Conservation (phyloP, 139 green algal genomes). For the Ulvella scutata region DNA sequence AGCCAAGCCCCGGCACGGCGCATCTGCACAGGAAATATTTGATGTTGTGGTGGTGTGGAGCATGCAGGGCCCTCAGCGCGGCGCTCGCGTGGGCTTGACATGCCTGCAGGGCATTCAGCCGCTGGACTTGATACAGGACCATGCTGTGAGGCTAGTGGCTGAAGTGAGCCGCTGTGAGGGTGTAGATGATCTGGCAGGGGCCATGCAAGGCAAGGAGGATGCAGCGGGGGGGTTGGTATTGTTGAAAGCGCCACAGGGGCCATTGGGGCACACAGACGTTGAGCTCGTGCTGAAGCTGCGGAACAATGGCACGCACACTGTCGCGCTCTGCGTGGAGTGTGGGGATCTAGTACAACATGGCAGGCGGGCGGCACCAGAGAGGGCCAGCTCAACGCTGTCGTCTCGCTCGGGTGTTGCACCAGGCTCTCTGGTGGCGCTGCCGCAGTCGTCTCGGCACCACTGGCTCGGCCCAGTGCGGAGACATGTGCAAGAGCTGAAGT, state of each 20-base stretch:
- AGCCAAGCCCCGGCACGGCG: background rate
- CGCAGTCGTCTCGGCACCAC: background rate
- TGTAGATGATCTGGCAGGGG: too few species aligned
- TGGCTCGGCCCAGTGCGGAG: background rate
- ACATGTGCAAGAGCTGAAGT: background rate
- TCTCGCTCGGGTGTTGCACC: too few species aligned
- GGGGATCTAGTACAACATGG: background rate
- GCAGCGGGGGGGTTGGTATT: background rate
- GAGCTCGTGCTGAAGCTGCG: background rate
- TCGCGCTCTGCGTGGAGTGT: background rate
- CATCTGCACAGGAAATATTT: too few species aligned
- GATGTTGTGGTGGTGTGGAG: background rate
- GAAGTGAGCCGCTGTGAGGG: too few species aligned
- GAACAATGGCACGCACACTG: background rate
- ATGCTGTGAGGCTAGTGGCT: background rate
- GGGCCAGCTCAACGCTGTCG: background rate
- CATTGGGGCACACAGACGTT: background rate
- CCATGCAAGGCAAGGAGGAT: background rate
- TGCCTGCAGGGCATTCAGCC: background rate
- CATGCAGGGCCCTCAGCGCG: background rate
- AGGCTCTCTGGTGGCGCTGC: too few species aligned
- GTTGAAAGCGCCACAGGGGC: background rate
- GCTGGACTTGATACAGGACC: background rate
- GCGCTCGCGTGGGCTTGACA: background rate
- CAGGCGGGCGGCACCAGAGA: background rate